These are phyloP conservation scores for Carallia pectinifolia DNA, from an alignment of 345 rosid species.

Conservation along the genomic window DNA sequence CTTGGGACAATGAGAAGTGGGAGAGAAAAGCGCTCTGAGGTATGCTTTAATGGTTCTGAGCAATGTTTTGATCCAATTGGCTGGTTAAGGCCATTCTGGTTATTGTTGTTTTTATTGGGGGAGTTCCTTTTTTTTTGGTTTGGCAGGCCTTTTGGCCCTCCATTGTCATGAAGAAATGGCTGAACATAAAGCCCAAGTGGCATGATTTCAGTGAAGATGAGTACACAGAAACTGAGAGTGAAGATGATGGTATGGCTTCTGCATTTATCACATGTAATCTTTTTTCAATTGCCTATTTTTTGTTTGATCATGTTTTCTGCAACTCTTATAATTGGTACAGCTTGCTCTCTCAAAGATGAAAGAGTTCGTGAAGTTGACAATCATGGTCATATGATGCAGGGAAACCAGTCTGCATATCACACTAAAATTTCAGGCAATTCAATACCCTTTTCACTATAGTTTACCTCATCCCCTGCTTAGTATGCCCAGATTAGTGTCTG, in stretches of 20 bases:
- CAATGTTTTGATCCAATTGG: slow-evolving; percentile 2
- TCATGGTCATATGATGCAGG: slow-evolving; percentile 17
- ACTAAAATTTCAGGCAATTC: slow-evolving; percentile 53
- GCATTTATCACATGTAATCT: neutral
- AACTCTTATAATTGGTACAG: slow-evolving; percentile 25
- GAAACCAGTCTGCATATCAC: slow-evolving; percentile 33
- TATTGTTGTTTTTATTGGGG: slow-evolving; percentile 20
- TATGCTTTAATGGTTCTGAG: slow-evolving; percentile 21
- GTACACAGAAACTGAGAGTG: slow-evolving; percentile 86
- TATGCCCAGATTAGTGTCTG: neutral
- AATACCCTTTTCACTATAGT: slow-evolving; percentile 16
- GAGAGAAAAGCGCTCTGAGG: slow-evolving; percentile 76
- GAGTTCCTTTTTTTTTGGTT: slow-evolving; percentile 5
- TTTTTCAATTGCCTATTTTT: neutral
- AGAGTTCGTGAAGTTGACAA: slow-evolving; percentile 24
- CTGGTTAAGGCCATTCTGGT: neutral
- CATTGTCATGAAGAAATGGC: slow-evolving; percentile 94
- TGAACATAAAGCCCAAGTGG: slow-evolving; percentile 77
- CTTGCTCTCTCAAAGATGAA: slow-evolving; percentile 52
- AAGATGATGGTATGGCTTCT: slow-evolving; percentile 68
- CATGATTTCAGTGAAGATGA: slow-evolving; percentile 96
- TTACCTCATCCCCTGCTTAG: neutral
- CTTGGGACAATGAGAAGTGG: slow-evolving; percentile 48
- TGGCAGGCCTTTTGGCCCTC: slow-evolving; percentile 89
- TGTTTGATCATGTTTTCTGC: slow-evolving; percentile 18